Evolutionary conservation across 176 grass and related monocot genomes (phyloP).

Genomic region (Aegilops longissima): DNA sequence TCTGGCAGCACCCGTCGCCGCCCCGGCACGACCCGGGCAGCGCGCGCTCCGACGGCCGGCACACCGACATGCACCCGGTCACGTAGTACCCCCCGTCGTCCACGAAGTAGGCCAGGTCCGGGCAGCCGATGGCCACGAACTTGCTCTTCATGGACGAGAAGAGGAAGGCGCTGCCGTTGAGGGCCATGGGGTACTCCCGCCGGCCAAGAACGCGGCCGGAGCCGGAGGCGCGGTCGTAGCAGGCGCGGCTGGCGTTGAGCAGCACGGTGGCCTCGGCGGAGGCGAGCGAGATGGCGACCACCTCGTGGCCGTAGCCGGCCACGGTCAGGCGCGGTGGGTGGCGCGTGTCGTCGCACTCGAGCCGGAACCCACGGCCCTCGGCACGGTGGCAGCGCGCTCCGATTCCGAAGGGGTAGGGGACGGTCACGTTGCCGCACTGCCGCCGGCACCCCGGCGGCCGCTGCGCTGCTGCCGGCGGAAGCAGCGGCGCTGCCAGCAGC

Average conservation of each 20-base stretch:
- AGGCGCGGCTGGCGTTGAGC: conserved; percentile 33
- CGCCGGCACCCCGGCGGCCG: conserved; percentile 34
- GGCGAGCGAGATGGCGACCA: conserved; percentile 39
- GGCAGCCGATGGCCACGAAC: conserved; percentile 55
- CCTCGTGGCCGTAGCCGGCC: conserved; percentile 13
- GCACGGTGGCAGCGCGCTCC: conserved; percentile 38
- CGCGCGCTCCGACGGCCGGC: conserved; percentile 2
- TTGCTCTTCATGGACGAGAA: conserved; percentile 50
- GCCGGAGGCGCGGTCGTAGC: conserved; percentile 32
- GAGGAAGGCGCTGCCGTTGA: conserved; percentile 32
- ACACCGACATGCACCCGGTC: conserved; percentile 58
- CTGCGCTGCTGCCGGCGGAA: neutral
- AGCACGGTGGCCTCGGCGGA: conserved; percentile 30
- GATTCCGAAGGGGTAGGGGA: conserved; percentile 67
- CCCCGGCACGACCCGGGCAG: conserved; percentile 43
- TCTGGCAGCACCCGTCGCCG: conserved; percentile 61
- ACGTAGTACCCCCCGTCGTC: conserved; percentile 34
- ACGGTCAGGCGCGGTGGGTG: conserved; percentile 39
- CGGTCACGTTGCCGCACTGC: conserved; percentile 53
- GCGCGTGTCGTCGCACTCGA: conserved; percentile 44
- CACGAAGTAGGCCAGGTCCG: conserved; percentile 39
- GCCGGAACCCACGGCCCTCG: conserved; percentile 5
- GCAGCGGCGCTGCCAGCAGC: neutral
- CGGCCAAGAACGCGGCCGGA: neutral
- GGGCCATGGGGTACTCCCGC: neutral